Conservation (phyloP, 169 alveolate genomes). For the Cryptosporidium meleagridis region DNA sequence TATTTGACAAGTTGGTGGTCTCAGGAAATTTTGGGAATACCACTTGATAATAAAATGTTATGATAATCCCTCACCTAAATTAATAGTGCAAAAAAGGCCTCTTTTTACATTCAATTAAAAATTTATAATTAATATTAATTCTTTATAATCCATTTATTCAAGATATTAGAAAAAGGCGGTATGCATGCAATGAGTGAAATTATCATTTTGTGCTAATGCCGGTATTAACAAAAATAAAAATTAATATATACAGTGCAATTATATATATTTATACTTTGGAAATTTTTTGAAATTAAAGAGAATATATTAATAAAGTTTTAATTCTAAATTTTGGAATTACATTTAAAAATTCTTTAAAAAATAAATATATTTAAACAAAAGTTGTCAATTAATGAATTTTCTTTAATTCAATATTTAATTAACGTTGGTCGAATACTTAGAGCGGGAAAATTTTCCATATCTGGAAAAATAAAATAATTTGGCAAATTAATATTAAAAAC, state of each 20-base stretch:
- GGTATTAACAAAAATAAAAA: background rate
- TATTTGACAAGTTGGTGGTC: too few species aligned
- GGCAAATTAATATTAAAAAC: background rate
- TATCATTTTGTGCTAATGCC: background rate
- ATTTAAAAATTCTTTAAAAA: too few species aligned
- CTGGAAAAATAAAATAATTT: background rate
- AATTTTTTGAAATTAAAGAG: background rate
- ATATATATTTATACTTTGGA: background rate
- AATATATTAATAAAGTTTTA: background rate
- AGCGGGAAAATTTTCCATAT: background rate
- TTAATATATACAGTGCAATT: too few species aligned
- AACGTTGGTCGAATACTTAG: background rate
- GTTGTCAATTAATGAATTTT: too few species aligned
- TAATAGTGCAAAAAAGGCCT: too few species aligned
- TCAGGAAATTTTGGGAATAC: too few species aligned
- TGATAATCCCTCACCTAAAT: too few species aligned
- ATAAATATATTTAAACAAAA: too few species aligned
- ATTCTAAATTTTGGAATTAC: background rate
- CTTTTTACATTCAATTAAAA: too few species aligned
- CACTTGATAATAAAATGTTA: too few species aligned
- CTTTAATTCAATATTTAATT: too few species aligned
- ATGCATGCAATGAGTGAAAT: conserved; percentile 1
- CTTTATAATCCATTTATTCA: conserved; percentile 7
- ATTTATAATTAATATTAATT: background rate
- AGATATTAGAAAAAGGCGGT: conserved; percentile 20